Base-by-base conservation (phyloP, 257 asterid species). In the Jaltomata sinuosa region DNA sequence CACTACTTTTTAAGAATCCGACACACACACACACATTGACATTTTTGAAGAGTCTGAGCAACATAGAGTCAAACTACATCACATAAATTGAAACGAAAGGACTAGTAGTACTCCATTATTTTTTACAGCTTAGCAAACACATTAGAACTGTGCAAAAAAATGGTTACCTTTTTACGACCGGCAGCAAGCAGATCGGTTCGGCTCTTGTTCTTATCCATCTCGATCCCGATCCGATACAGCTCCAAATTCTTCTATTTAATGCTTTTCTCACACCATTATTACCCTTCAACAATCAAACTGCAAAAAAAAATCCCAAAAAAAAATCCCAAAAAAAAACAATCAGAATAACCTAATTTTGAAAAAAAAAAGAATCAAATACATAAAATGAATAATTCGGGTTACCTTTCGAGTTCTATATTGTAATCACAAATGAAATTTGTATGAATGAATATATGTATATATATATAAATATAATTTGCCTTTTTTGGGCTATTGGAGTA, bases 91-190 rank as follows among this genome's bases (percentile, higher is more conserved):
- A 32, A 32, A 38, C 9, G 7, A 38, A 6, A 8, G 36, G 36
- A 32, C 2, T 32, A 32, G 6, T 5, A n/a, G n/a, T n/a, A n/a
- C n/a, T n/a, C n/a, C n/a, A n/a, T n/a, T n/a, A 38, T 32, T 29
- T 42, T 16, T 16, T 31, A 52, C 25, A 31, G 32, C 32, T 29
- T 15, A 79, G 32, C 22, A 16, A n/a, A 47, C 55, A 50, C 31
- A 22, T 8, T 3, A 42, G 5, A 79, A 6, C 53, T 2, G 72
- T 32, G 16, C 59, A 16, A 80, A 50, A 29, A 21, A 64, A 71
- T n/a, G n/a, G n/a, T 40, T 86, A 96, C 99, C 98, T 89, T 96
- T 87, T 94, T 91, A 85, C 98, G 95, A 77, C 99, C 99, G 16
- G 97, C 98, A 55, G 97, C 97, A 42, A 93, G 94, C 87, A 96